Base-by-base conservation (phyloP, 192 early-diverging fungal genomes). In the Lobosporangium transversale region DNA sequence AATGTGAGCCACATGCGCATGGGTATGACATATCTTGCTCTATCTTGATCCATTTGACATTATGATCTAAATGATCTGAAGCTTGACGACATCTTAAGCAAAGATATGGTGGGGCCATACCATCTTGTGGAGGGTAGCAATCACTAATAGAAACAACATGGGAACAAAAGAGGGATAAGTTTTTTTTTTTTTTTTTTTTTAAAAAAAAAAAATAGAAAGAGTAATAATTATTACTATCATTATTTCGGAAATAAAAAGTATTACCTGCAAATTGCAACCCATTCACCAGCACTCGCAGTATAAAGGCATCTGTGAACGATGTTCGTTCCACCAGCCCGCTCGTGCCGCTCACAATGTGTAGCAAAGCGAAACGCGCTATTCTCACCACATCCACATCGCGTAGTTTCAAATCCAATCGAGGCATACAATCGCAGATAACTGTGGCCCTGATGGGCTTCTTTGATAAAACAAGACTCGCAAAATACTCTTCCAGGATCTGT, bases 331-430 rank as follows among this genome's bases (percentile, higher is more conserved):
- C 70, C 70, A n/a, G 55, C 36, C 8, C 63, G 62, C 35, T 75
- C 70, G 53, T 75, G 70, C 36, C 59, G 57, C 6, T 37, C 31
- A 60, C 70, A 75, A 21, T 66, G 62, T 4, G 70, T 75, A 0
- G 70, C 70, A 50, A 54, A 75, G 2, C 63, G 56, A 51, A 75
- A 75, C 5, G 70, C 70, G 23, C 70, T 75, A 14, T 75, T 75
- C 40, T 75, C 70, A 14, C 70, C 70, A 49, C 70, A 75, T 0
- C 62, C 56, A 50, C 70, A 75, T 5, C 29, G 43, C 2, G 36
- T 58, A 4, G 5, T 9, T 32, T 62, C 45, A 21, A 52, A 52
- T 11, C 31, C 37, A n/a, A 35, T 4, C 1, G 58, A 9, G 20
- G 60, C 58, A 40, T 17, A 47, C 4, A 57, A 12, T 10, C 57